These are phyloP conservation scores for Wallacemonas sp. DNA, from an alignment of 208 protist genomes.

Conservation along the genomic window DNA sequence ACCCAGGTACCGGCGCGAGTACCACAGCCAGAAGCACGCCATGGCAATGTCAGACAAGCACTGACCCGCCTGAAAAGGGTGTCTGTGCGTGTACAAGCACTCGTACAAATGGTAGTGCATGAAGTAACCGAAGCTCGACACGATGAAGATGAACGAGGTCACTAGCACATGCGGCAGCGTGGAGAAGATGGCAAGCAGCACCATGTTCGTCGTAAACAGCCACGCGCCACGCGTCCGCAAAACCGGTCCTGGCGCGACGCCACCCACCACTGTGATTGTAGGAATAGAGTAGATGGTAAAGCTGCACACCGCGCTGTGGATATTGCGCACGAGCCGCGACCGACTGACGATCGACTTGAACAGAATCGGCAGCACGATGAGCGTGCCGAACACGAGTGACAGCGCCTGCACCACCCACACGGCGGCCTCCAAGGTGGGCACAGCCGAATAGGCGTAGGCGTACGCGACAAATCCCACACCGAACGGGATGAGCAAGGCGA, in stretches of 20 bases:
- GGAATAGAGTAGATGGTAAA: constrained; percentile 74
- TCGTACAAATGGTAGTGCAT: constrained; percentile 64
- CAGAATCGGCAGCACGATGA: constrained; percentile 53
- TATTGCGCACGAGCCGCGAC: constrained; percentile 23
- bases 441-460: constrained; percentile 44
- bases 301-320: constrained; percentile 52
- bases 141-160: constrained; percentile 44
- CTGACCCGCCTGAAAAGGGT: constrained; percentile 30
- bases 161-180: constrained; percentile 60
- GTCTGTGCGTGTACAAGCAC: constrained; percentile 29
- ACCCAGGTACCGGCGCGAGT: constrained; percentile 52
- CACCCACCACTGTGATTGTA: constrained; percentile 54
- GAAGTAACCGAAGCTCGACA: constrained; percentile 42
- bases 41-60: constrained; percentile 39
- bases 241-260: constrained; percentile 42
- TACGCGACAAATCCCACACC: constrained; percentile 35
- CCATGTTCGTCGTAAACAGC: constrained; percentile 62
- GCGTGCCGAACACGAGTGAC: constrained; percentile 29
- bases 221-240: constrained; percentile 51
- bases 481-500: constrained; percentile 47
- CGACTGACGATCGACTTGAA: constrained; percentile 22
- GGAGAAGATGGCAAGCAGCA: constrained; percentile 58
- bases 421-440: constrained; percentile 19
- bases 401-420: constrained; percentile 33
- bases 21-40: constrained; percentile 66